A percentile compares a stretch with the other conserved stretches of the same genome.
Evolutionary conservation across 257 asterid species (phyloP).

Genomic region (Nicotiana knightiana): DNA sequence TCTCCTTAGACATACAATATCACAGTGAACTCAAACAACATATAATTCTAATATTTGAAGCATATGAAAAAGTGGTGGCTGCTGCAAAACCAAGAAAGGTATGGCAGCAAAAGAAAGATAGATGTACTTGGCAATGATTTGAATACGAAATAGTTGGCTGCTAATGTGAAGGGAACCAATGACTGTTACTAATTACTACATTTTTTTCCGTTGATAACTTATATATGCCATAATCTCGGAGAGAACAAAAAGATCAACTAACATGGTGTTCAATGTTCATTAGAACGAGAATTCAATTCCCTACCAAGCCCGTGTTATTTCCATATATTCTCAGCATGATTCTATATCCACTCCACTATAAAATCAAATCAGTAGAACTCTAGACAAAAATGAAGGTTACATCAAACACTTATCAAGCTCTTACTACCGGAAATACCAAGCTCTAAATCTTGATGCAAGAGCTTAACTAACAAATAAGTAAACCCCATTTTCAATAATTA

Average conservation of each 20-base stretch:
- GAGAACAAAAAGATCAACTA: too few species aligned
- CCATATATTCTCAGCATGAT: background rate
- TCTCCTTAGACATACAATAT: background rate
- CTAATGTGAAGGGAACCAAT: background rate
- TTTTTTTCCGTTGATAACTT: too few species aligned
- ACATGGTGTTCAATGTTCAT: too few species aligned
- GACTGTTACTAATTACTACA: too few species aligned
- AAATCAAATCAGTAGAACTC: background rate
- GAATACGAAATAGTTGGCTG: background rate
- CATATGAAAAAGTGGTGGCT: background rate
- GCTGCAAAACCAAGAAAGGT: background rate
- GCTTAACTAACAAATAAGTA: background rate
- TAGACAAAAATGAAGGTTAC: background rate
- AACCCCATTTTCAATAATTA: too few species aligned
- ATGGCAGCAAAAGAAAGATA: background rate
- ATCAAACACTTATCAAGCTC: background rate
- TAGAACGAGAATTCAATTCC: too few species aligned
- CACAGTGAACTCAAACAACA: background rate
- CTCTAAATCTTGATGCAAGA: background rate
- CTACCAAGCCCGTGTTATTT: background rate
- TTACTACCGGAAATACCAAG: background rate
- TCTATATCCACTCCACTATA: background rate
- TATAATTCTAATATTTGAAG: background rate
- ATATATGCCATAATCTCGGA: too few species aligned
- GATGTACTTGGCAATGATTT: background rate